Evolutionary conservation across 352 stramenopile species (phyloP), one percentile per base, ranked within the genome.

Genomic region (Pythium dissimile): DNA sequence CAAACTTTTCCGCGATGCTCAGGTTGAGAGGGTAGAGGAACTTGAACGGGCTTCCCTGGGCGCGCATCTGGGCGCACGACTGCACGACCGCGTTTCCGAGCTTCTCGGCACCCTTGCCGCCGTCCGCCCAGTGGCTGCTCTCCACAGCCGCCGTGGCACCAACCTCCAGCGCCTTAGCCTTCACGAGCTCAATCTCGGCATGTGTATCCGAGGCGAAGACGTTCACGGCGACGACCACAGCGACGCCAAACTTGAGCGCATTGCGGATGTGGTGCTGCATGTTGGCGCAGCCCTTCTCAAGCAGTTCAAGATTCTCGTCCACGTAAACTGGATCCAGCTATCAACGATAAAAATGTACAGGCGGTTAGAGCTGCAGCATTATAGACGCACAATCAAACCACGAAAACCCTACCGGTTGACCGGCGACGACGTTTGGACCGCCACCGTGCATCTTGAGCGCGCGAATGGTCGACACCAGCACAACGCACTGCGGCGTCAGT

Each of bases 391-490:
- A 21, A 7, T 18, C 6, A n/a, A n/a, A n/a, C n/a, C n/a, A n/a
- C n/a, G n/a, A n/a, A n/a, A n/a, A n/a, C n/a, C n/a, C n/a, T 60
- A 98, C 77, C 31, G 93, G 92, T 58, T 98, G 95, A 5, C 94
- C 96, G 12, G 95, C 94, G 28, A 87, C 87, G 16, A 99, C 95
- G 28, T 93, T 91, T 47, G 96, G 94, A 15, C 95, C 97, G n/a
- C 97, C 97, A 28, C 97, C 97, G 78, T 99, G 97, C 92, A 98
- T 98, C 80, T 99, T 99, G 21, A 99, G 73, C 28, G 97, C 97
- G 32, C 97, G 92, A 27, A 99, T 91, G 4, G 97, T 99, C 16
- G 97, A 94, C 15, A 99, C 97, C 31, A 99, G 91, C 39, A 99
- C 96, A 35, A 96, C 96, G 59, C 92, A 98, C 64, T 98, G 90